Evolutionary conservation across 1,284 basidiomycete genomes (phyloP), one percentile per base, ranked within the genome.

Genomic region (Ustilago xerochloae): DNA sequence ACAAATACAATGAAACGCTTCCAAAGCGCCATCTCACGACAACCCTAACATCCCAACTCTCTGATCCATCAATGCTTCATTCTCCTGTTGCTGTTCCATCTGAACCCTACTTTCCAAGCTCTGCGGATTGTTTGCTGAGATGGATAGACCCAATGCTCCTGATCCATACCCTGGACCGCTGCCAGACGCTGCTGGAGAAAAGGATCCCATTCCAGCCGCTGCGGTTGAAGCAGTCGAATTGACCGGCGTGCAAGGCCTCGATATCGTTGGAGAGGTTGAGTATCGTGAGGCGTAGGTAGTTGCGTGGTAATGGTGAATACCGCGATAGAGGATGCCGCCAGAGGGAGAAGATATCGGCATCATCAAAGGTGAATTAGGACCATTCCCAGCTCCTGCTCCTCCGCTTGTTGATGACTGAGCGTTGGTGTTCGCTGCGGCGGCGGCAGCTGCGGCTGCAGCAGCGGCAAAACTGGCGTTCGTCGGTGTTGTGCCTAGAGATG

Each of bases 161-260:
- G 65, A 69, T 15, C 76, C 69, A 57, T 78, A 78, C 0, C 76
- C 76, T 0, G 76, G 76, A 0, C 76, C 76, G 7, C 64, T 69
- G 2, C 76, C 76, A 0, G 63, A 39, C 0, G 60, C 70, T 16
- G 68, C 76, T 4, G 69, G 64, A 2, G 60, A 51, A 29, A 70
- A 72, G 1, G 66, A 50, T 2, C 60, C 65, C 33, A 51, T 36
- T 3, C 59, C 54, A 1, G 45, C 57, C 15, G 36, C 53, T 18
- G 45, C 46, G 26, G 13, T 35, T 12, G 51, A 46, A 16, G 41
- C 7, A 3, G 26, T 32, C 26, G 56, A 54, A 26, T 59, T 52
- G 20, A 62, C 62, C 16, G 74, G 68, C 7, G 63, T 63, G 18
- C 62, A 72, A 4, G 71, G 66, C 28, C 60, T 28, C 6, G 71